These are phyloP conservation scores for Penicillium expansum DNA, from an alignment of 2,329 filamentous ascomycete species.

Conservation along the genomic window DNA sequence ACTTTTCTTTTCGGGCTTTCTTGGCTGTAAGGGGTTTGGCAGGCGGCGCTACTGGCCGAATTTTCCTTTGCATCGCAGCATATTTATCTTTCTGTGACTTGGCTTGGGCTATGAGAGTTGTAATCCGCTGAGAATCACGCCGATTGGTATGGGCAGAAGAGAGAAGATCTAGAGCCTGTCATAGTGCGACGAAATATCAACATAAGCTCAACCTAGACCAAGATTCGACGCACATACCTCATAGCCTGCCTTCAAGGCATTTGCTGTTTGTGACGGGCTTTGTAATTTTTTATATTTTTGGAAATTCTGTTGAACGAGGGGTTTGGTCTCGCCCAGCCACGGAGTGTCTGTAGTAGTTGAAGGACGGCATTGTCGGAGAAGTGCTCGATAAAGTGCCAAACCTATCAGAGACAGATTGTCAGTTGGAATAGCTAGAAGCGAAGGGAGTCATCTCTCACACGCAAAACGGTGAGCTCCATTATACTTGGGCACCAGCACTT, in stretches of 20 bases:
- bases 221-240: conserved; percentile 28
- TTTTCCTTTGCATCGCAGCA: conserved; percentile 20
- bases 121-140: conserved; percentile 25
- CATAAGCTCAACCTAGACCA: background rate
- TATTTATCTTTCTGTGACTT: conserved; percentile 22
- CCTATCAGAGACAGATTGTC: conserved; percentile 27
- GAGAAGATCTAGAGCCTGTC: conserved; percentile 40
- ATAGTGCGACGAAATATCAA: conserved; percentile 1
- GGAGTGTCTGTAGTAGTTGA: conserved; percentile 26
- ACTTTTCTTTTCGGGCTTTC: conserved; percentile 26
- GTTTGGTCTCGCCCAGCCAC: conserved; percentile 26
- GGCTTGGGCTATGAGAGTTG: conserved; percentile 27
- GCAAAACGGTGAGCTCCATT: conserved; percentile 46
- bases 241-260: conserved; percentile 44
- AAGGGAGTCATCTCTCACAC: conserved; percentile 31
- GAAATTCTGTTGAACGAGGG: conserved; percentile 39
- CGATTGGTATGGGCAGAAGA: conserved; percentile 31
- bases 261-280: conserved; percentile 39
- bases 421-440: background rate
- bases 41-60: conserved; percentile 12
- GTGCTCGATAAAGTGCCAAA: conserved; percentile 46
- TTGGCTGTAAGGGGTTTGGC: conserved; percentile 24
- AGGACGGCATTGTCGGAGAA: conserved; percentile 43
- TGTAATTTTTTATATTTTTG: conserved; percentile 37
- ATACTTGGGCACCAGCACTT: conserved; percentile 31